phyloP scores from a whole-genome alignment of 768 basidiomycete genomes.

The Amanita molliuscula region DNA sequence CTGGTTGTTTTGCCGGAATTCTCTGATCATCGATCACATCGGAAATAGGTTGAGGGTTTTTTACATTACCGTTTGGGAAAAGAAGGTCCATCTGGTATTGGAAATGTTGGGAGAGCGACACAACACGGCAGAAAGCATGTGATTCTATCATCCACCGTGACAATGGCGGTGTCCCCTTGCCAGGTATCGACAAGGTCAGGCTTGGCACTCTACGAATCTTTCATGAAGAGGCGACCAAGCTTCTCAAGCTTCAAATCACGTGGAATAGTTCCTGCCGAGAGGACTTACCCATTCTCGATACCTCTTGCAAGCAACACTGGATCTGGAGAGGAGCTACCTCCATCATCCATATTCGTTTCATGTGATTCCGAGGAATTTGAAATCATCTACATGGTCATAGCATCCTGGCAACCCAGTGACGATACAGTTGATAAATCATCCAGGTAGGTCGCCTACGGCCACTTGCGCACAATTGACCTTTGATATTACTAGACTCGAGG shows the following conservation, averaged over 20 bases:
- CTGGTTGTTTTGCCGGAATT: background rate
- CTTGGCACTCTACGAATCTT: constrained; percentile 32
- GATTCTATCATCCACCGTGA: constrained; percentile 38
- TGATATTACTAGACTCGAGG: constrained; percentile 39
- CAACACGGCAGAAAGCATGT: constrained; percentile 26
- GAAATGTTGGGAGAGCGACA: constrained; percentile 8
- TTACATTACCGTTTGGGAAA: constrained; percentile 33
- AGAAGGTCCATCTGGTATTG: constrained; percentile 12
- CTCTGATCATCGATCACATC: background rate
- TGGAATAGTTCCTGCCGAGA: constrained; percentile 20
- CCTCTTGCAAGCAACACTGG: constrained; percentile 39
- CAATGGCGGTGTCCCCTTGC: constrained; percentile 28
- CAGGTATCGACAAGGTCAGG: constrained; percentile 16
- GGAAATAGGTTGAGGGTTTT: constrained; percentile 47
- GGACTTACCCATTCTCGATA: constrained; percentile 42
- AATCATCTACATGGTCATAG: constrained; percentile 46
- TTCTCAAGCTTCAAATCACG: constrained; percentile 25
- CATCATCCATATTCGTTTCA: constrained; percentile 17
- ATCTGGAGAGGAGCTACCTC: constrained; percentile 50
- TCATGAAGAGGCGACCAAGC: constrained; percentile 36
- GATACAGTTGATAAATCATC: constrained; percentile 23
- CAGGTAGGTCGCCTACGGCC: constrained; percentile 5
- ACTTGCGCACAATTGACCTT: constrained; percentile 5
- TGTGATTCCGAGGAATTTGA: constrained; percentile 19
- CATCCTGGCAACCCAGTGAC: constrained; percentile 45